Evolutionary conservation across 371 early-diverging fungal species (phyloP).

Genomic region (Rhizopus delemar): DNA sequence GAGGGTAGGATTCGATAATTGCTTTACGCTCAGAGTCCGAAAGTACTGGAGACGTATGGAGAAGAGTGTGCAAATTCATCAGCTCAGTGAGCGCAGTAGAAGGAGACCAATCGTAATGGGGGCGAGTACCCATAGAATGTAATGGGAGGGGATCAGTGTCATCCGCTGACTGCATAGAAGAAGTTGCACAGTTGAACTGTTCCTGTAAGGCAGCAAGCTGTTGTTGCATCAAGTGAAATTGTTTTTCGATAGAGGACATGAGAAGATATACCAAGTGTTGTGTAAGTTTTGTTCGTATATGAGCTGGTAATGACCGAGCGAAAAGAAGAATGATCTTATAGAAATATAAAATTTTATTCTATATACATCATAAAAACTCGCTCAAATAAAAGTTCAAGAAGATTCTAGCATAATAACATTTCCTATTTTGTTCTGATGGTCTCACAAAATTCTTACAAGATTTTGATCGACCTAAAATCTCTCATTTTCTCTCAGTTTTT

Average conservation of each 20-base stretch:
- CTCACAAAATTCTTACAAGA: not conserved
- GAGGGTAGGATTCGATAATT: slow-evolving; percentile 16
- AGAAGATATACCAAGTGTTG: too few relatives aligned
- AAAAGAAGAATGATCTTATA: too few relatives aligned
- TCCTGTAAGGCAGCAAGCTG: slow-evolving; percentile 2
- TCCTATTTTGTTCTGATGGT: slow-evolving; percentile 3
- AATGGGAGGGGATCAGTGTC: slow-evolving; percentile 5
- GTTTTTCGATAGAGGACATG: slow-evolving; percentile 10
- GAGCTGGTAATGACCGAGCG: slow-evolving; percentile 16
- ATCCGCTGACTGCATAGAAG: slow-evolving; percentile 4
- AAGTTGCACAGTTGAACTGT: not conserved
- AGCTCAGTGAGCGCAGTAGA: not conserved
- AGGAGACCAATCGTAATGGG: slow-evolving; percentile 20
- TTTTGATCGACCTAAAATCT: too few relatives aligned
- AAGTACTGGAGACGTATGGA: not conserved
- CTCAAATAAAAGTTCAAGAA: too few relatives aligned
- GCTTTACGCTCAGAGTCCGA: slow-evolving; percentile 16
- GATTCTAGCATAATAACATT: slow-evolving; percentile 3
- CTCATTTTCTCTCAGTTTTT: too few relatives aligned
- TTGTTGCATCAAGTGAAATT: not conserved
- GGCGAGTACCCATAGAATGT: slow-evolving; percentile 8
- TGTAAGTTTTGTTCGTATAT: too few relatives aligned
- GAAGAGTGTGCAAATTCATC: slow-evolving; percentile 3
- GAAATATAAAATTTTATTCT: too few relatives aligned
- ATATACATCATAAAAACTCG: too few relatives aligned